phyloP scores from a whole-genome alignment of 1,139 yeast species.

The Wickerhamiella pararugosa region DNA sequence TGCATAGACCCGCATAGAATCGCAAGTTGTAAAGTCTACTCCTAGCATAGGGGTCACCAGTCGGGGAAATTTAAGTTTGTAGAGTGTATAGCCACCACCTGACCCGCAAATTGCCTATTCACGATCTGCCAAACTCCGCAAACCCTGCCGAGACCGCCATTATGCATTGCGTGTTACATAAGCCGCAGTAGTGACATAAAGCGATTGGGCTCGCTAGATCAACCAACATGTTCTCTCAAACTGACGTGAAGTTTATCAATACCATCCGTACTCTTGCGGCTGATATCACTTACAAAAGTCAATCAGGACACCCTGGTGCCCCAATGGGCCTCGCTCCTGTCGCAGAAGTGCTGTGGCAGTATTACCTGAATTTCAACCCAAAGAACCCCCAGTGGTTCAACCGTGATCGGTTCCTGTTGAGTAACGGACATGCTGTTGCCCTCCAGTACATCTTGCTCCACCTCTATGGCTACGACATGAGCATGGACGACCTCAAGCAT shows the following conservation, averaged over 20 bases:
- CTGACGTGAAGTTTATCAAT: constrained; percentile 66
- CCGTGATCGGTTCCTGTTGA: constrained; percentile 89
- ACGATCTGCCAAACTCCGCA: too few relatives aligned
- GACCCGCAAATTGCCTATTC: too few relatives aligned
- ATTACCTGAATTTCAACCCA: constrained; percentile 72
- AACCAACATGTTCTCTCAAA: constrained; percentile 23
- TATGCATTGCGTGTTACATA: not conserved
- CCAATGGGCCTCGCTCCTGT: constrained; percentile 96
- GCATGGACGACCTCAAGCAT: constrained; percentile 74
- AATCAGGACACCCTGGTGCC: constrained; percentile 99
- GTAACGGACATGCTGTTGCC: constrained; percentile 97
- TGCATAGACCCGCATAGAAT: too few relatives aligned
- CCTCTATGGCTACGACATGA: constrained; percentile 67
- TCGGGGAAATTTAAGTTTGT: too few relatives aligned
- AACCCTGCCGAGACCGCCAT: not conserved
- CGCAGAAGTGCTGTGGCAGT: constrained; percentile 59
- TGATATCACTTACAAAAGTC: constrained; percentile 78
- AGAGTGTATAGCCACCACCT: too few relatives aligned
- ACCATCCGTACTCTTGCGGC: constrained; percentile 84
- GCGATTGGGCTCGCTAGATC: not conserved
- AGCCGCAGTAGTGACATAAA: not conserved
- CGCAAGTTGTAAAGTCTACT: too few relatives aligned
- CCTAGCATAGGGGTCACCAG: too few relatives aligned
- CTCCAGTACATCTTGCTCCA: constrained; percentile 75
- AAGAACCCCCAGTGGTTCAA: constrained; percentile 83